A percentile compares a stretch with the other conserved stretches of the same genome.
These are phyloP conservation scores for Coccomyxa sp. DNA, from an alignment of 139 green algal species.

Conservation along the genomic window DNA sequence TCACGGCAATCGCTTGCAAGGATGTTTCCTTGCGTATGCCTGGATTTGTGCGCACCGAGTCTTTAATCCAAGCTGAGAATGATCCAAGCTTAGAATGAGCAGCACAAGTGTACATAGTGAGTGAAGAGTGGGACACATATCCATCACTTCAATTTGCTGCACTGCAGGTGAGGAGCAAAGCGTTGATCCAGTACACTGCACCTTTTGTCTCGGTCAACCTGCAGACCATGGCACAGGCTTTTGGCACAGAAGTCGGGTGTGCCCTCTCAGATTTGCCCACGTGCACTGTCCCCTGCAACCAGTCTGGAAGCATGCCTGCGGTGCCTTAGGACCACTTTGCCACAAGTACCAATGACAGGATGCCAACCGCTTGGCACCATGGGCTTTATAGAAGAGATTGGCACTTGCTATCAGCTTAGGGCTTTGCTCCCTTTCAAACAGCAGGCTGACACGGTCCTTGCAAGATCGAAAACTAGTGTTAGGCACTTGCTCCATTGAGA, in stretches of 20 bases:
- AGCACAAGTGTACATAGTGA: background rate
- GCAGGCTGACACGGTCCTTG: too few species aligned
- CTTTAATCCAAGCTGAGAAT: background rate
- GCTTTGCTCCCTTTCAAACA: too few species aligned
- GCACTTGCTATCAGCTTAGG: too few species aligned
- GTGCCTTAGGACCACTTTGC: background rate
- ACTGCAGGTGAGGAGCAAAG: constrained; percentile 58
- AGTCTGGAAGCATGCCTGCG: background rate
- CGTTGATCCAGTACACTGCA: constrained; percentile 81
- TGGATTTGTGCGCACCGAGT: too few species aligned
- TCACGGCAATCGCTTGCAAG: background rate
- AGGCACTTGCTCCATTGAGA: too few species aligned
- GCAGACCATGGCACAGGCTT: constrained; percentile 71
- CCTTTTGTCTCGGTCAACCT: constrained; percentile 85
- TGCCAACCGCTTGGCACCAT: too few species aligned
- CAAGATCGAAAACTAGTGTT: too few species aligned
- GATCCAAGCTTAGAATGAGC: background rate
- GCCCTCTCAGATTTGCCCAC: background rate
- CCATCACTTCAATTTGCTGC: background rate
- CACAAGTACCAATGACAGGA: background rate
- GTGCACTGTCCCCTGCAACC: background rate
- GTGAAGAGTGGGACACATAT: background rate
- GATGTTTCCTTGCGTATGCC: background rate
- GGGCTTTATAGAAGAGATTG: too few species aligned
- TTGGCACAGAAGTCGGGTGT: constrained; percentile 59